Percentiles rank a stretch among this genome's conserved stretches.
These are phyloP conservation scores for Raffaelea albimanens DNA, from an alignment of 2,329 filamentous ascomycete genomes.

Conservation along the genomic window DNA sequence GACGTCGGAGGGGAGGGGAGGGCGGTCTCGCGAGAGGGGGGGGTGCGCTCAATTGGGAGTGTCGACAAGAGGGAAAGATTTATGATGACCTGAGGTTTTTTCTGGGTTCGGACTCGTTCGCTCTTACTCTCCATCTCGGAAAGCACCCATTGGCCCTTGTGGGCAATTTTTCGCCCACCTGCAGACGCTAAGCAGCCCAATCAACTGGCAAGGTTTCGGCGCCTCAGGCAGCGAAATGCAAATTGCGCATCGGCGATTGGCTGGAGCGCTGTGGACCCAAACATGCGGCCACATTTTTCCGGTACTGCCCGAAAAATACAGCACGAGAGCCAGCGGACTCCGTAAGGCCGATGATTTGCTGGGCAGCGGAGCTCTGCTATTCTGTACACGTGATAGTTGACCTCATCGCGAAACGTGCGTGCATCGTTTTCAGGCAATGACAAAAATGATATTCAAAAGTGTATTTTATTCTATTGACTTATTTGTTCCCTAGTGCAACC, in stretches of 20 bases:
- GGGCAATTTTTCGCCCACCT: neutral
- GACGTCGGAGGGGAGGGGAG: neutral
- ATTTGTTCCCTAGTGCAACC: constrained; percentile 43
- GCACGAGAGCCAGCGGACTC: no score
- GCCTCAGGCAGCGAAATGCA: constrained; percentile 14
- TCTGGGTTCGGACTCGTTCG: constrained; percentile 13
- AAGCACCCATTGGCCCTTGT: neutral
- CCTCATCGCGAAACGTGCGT: no score
- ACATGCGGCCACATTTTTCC: constrained; percentile 6
- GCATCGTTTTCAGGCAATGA: no score
- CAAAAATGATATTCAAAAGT: no score
- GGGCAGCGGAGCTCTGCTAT: neutral
- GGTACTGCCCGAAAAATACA: constrained; percentile 14
- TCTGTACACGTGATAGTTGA: no score
- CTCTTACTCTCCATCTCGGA: neutral
- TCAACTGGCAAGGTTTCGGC: neutral
- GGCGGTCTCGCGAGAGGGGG: neutral
- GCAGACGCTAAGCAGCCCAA: neutral
- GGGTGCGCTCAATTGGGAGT: neutral
- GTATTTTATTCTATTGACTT: neutral
- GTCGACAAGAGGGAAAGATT: neutral
- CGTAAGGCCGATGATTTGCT: constrained; percentile 1
- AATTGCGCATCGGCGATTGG: constrained; percentile 12
- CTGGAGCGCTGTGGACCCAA: neutral
- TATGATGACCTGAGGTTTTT: constrained; percentile 35